Base-by-base conservation (phyloP, 148 eudicot species). In the Diospyros kaki region DNA sequence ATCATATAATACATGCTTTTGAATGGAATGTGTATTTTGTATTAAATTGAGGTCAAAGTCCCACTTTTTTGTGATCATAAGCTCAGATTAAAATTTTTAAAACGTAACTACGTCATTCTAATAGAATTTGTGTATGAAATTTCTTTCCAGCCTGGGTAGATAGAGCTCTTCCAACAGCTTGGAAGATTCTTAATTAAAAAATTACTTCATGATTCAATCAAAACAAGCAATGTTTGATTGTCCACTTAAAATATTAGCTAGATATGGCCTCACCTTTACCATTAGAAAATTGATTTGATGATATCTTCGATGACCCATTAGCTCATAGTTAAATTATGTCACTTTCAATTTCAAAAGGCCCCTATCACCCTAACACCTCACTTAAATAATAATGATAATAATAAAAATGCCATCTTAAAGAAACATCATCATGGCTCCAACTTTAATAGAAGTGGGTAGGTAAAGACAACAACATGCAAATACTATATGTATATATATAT, bases 371-470 rank as follows among this genome's bases (percentile, higher is more conserved):
- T 44, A 66, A 66, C 69, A 40, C 17, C 48, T 18, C 18, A 6
- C 54, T 46, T 50, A n/a, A 48, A 44, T 66, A 44, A 66, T 66
- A 28, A 28, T 28, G 5, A 62, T 8, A 48, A 48, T 48, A 4
- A 48, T 39, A n/a, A 59, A 14, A 4, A 15, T 44, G 2, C 4
- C 9, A 11, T 45, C 69, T 15, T 66, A 50, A 67, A 67, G 56
- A 67, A 67, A 67, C 56, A 46, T 48, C 8, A 17, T 18, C 50
- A 46, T 67, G 71, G 50, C 56, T 67, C 55, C 41, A 52, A 67
- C 41, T 41, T 48, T 55, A 48, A 67, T 38, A 59, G 39, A 59
- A n/a, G 63, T 17, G 52, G 69, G 46, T 44, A 46, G 45, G 53
- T n/a, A 13, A 10, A 42, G 28, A 28, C 9, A 17, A 9, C 38